phyloP scores from a whole-genome alignment of 2,329 filamentous ascomycete genomes.

The Trichoderma citrinoviride region DNA sequence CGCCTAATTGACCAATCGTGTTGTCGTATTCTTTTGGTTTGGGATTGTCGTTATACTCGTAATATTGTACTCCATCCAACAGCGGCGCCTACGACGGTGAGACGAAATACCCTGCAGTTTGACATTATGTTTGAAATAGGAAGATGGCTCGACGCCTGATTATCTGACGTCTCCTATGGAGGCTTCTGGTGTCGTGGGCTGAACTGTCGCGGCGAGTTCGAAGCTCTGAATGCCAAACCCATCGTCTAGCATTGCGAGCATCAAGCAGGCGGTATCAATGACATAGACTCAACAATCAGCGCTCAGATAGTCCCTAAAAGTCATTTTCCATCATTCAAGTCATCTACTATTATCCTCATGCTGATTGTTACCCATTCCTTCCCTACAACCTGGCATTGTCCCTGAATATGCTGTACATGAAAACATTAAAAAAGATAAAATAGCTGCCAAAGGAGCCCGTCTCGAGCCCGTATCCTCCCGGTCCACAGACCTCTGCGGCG shows the following conservation, averaged over 20 bases:
- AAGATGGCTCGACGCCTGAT: no score
- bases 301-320: not conserved
- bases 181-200: no score
- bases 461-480: constrained; percentile 2
- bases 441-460: constrained; percentile 14
- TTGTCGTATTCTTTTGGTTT: not conserved
- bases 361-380: constrained; percentile 24
- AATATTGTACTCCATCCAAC: no score
- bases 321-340: constrained; percentile 17
- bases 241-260: not conserved
- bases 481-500: not conserved
- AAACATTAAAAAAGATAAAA: constrained; percentile 21
- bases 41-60: no score
- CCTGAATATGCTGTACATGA: constrained; percentile 26
- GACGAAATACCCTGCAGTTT: no score
- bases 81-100: no score
- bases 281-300: not conserved
- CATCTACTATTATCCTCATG: constrained; percentile 13
- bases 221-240: not conserved
- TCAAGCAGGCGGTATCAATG: not conserved
- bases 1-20: constrained; percentile 3
- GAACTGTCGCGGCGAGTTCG: no score
- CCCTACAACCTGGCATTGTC: constrained; percentile 20
- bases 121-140: no score
- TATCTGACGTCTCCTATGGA: no score